A percentile compares a stretch with the other conserved stretches of the same genome.
These are phyloP conservation scores for Russula olivacea DNA, from an alignment of 768 basidiomycete species.

Conservation along the genomic window DNA sequence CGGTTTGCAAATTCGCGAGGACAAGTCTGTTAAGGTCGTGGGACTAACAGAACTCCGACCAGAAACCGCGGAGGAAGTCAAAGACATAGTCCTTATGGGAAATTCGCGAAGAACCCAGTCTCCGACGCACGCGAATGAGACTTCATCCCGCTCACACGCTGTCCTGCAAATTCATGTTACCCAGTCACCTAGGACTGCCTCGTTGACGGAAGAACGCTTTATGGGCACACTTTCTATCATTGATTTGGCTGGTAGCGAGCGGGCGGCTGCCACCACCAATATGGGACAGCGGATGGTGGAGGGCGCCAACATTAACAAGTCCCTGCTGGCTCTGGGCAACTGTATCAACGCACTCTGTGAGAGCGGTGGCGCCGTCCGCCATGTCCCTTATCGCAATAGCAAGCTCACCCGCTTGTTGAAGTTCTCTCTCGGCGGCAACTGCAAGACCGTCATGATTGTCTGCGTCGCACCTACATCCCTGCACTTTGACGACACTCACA, in stretches of 20 bases:
- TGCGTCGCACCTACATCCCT: constrained; percentile 92
- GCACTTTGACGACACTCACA: constrained; percentile 98
- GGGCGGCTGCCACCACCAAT: constrained; percentile 92
- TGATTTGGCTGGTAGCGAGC: constrained; percentile 94
- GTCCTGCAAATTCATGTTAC: constrained; percentile 94
- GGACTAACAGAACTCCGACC: constrained; percentile 81
- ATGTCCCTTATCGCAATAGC: constrained; percentile 95
- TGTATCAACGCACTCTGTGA: constrained; percentile 99
- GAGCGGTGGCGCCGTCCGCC: constrained; percentile 79
- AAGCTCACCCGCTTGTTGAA: constrained; percentile 97
- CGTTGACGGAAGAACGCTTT: constrained; percentile 72
- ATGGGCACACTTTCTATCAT: constrained; percentile 96
- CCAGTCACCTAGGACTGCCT: constrained; percentile 79
- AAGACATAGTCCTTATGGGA: constrained; percentile 84
- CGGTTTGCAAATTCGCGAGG: constrained; percentile 89
- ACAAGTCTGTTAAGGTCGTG: constrained; percentile 86
- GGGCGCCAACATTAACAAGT: constrained; percentile 99
- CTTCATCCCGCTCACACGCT: constrained; percentile 94
- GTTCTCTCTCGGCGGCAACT: constrained; percentile 97
- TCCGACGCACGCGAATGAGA: constrained; percentile 93
- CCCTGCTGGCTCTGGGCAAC: constrained; percentile 92
- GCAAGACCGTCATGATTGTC: constrained; percentile 99
- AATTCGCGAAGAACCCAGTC: constrained; percentile 88
- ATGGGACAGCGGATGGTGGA: constrained; percentile 99
- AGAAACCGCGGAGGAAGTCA: constrained; percentile 83